Conservation (phyloP, 2,329 filamentous ascomycete genomes). For the Colletotrichum sidae region DNA sequence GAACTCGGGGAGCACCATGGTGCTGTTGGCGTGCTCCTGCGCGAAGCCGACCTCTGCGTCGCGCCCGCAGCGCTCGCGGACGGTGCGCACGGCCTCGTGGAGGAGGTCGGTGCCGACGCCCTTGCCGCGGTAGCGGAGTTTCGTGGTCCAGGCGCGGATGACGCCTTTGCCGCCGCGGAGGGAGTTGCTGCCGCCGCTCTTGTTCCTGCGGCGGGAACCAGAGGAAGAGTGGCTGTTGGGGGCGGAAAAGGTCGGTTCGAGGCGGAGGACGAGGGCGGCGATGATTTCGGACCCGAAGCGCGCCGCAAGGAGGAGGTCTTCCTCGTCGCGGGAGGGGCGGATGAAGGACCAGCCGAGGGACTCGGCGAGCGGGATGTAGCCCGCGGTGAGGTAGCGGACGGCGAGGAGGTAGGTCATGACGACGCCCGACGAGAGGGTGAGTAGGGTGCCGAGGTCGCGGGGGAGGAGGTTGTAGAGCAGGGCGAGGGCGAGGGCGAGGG, state of each 20-base stretch:
- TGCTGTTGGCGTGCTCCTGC: slow-evolving; percentile 80
- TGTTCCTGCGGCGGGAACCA: slow-evolving; percentile 48
- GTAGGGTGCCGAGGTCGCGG: slow-evolving; percentile 64
- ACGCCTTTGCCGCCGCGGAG: slow-evolving; percentile 72
- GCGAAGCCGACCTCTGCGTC: slow-evolving; percentile 79
- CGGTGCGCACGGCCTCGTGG: slow-evolving; percentile 76
- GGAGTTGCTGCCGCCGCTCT: slow-evolving; percentile 42
- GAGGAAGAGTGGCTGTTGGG: background rate
- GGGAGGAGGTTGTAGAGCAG: slow-evolving; percentile 60
- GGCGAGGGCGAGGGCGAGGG: slow-evolving; percentile 57
- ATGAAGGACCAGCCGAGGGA: slow-evolving; percentile 73
- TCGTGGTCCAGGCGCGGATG: slow-evolving; percentile 86
- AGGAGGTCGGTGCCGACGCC: slow-evolving; percentile 81
- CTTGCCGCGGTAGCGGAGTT: slow-evolving; percentile 73
- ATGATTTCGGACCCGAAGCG: slow-evolving; percentile 77
- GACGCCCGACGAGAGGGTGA: slow-evolving; percentile 70
- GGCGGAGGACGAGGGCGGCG: slow-evolving; percentile 76
- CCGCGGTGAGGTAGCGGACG: slow-evolving; percentile 69
- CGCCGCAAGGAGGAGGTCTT: slow-evolving; percentile 73
- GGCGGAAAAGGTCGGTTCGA: slow-evolving; percentile 58
- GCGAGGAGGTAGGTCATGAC: slow-evolving; percentile 72
- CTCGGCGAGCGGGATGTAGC: slow-evolving; percentile 74
- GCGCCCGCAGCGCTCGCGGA: slow-evolving; percentile 75
- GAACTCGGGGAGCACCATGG: slow-evolving; percentile 69
- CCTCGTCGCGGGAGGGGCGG: slow-evolving; percentile 49